Evolutionary conservation across 805 yeast species (phyloP), one percentile per base, ranked within the genome.

Genomic region (Kodamaea hsintzibuensis): DNA sequence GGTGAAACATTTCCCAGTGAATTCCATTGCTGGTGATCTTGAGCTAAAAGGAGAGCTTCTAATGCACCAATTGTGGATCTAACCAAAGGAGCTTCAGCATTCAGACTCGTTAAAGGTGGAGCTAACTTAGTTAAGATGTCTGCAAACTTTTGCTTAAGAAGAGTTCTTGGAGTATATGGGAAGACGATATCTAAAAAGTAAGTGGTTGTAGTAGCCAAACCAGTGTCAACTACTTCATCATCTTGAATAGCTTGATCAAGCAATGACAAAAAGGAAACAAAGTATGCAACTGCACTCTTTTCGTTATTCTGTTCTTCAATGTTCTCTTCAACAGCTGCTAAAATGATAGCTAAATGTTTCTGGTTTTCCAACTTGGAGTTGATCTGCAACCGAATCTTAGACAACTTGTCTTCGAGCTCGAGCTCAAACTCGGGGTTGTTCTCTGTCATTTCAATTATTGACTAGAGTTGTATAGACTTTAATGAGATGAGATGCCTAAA

Each of bases 251-350:
- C 79, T 68, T 91, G 96, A 55, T 90, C 96, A 55, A 95, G 74
- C 25, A 95, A 73, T 1, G 97, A 81, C 57, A 93, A 72, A 58
- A 93, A 86, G 0, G 97, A 89, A 14, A 92, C 85, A 62, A 91
- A 85, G 69, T 95, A 95, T 0, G 96, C 86, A 25, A 89, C 86
- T 25, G 97, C 85, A 13, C 88, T 77, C 55, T 75, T 78, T 47
- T 79, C 78, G 49, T 82, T 82, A 44, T 79, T 77, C 60, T 86
- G 89, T 58, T 85, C 91, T 44, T 80, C 77, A 44, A 95, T 80
- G 61, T 89, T 89, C 61, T 90, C 97, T 67, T 95, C 99, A 48
- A 95, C 92, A 2, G 98, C 96, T 18, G 87, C 81, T 48, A 95
- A 78, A 53, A 93, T 85, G 25, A 90, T 72, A 7, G 97, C 96